Conservation (phyloP, 2,329 filamentous ascomycete genomes). For the Colletotrichum endophyticum region DNA sequence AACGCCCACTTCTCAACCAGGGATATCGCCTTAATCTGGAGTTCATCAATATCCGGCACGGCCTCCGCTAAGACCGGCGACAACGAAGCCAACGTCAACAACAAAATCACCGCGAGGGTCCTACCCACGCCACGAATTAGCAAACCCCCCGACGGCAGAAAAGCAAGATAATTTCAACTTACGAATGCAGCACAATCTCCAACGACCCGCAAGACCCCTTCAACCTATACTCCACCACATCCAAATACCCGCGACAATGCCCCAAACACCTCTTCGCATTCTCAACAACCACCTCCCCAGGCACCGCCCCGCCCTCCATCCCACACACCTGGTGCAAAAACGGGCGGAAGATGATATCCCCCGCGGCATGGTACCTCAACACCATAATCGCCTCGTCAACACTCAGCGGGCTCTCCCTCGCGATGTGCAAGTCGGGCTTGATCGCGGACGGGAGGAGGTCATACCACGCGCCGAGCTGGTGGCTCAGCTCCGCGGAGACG, state of each 20-base stretch:
- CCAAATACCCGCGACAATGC: background rate
- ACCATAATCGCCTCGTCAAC: background rate
- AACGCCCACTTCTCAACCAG: constrained; percentile 20
- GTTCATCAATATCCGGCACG: constrained; percentile 13
- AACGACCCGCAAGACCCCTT: background rate
- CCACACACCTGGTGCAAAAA: background rate
- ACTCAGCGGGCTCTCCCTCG: background rate
- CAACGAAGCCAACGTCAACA: constrained; percentile 20
- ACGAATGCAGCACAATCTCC: background rate
- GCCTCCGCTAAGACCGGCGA: constrained; percentile 14
- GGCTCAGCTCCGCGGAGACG: constrained; percentile 24
- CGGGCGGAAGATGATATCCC: background rate
- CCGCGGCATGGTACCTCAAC: background rate
- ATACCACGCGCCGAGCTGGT: constrained; percentile 29
- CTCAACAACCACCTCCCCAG: background rate
- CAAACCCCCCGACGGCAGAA: fast-evolving
- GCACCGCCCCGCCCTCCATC: background rate
- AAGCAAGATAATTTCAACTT: background rate
- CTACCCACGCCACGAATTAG: fast-evolving
- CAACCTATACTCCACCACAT: background rate
- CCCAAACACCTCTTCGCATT: constrained; percentile 1
- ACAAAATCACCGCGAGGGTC: constrained; percentile 3
- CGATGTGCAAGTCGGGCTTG: constrained; percentile 24
- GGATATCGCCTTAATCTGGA: background rate
- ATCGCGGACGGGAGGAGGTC: constrained; percentile 25